A percentile compares a stretch with the other conserved stretches of the same genome.
Evolutionary conservation across 1,284 basidiomycete genomes (phyloP).

Genomic region (Irpex lacteus): DNA sequence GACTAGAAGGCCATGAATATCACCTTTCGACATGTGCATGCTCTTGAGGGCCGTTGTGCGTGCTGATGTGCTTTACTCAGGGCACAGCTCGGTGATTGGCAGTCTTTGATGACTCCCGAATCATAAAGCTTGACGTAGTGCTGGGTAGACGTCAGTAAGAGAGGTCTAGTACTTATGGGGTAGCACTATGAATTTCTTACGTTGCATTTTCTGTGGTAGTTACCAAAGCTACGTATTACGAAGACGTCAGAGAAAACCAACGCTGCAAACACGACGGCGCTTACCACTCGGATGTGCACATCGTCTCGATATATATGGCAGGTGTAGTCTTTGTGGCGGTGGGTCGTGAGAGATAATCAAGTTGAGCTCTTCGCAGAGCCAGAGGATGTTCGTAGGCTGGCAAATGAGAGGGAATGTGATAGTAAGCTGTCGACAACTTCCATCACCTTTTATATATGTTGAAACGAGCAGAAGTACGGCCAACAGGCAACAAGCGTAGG

Average conservation of each 20-base stretch:
- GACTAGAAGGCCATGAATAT: neutral
- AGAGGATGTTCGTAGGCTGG: neutral
- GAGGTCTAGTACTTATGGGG: neutral
- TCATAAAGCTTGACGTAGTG: conserved; percentile 33
- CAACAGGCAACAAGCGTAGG: neutral
- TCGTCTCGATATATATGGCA: conserved; percentile 11
- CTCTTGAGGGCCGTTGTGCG: conserved; percentile 15
- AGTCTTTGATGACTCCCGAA: conserved; percentile 29
- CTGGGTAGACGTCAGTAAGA: conserved; percentile 13
- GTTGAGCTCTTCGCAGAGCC: neutral
- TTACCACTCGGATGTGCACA: conserved; percentile 30
- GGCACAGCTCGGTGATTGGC: conserved; percentile 26
- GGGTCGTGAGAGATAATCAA: neutral
- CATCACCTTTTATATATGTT: conserved; percentile 2
- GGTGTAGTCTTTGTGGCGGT: conserved; percentile 7
- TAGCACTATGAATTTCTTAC: conserved; percentile 14
- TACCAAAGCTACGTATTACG: conserved; percentile 23
- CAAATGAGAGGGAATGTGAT: neutral
- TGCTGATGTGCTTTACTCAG: conserved; percentile 28
- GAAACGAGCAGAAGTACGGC: neutral
- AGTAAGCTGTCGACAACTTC: neutral
- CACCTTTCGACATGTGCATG: conserved; percentile 28
- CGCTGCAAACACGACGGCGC: conserved; percentile 5
- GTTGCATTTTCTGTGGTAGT: conserved; percentile 31
- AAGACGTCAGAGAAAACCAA: too few relatives aligned